phyloP scores from a whole-genome alignment of 768 basidiomycete species.

The Exsudoporus frostii region DNA sequence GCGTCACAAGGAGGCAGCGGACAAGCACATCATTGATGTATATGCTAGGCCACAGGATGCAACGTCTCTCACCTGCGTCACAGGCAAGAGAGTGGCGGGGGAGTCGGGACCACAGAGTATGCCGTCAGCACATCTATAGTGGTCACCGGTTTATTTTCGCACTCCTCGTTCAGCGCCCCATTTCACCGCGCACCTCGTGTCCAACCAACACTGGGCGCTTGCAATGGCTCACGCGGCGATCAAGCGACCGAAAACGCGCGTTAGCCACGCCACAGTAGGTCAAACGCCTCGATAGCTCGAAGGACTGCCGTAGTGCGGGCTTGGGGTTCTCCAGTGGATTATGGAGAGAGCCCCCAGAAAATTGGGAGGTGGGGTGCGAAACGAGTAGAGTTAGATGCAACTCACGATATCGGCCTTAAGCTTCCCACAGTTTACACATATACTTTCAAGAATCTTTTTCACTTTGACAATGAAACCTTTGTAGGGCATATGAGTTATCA shows the following conservation, averaged over 20 bases:
- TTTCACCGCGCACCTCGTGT: slow-evolving; percentile 92
- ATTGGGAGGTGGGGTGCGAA: slow-evolving; percentile 91
- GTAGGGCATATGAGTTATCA: background rate
- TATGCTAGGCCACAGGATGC: slow-evolving; percentile 58
- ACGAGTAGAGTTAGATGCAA: slow-evolving; percentile 81
- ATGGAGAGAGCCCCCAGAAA: slow-evolving; percentile 98
- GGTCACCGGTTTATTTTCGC: slow-evolving; percentile 49
- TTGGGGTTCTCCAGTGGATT: slow-evolving; percentile 88
- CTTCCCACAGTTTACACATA: slow-evolving; percentile 98
- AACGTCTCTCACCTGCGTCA: slow-evolving; percentile 56
- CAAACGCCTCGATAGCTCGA: slow-evolving; percentile 81
- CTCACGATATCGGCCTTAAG: slow-evolving; percentile 97
- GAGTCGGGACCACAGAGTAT: slow-evolving; percentile 20
- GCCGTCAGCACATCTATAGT: slow-evolving; percentile 26
- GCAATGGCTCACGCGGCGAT: slow-evolving; percentile 76
- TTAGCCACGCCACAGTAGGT: slow-evolving; percentile 68
- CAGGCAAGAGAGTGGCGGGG: slow-evolving; percentile 51
- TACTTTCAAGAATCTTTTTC: slow-evolving; percentile 98
- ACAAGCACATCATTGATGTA: slow-evolving; percentile 45
- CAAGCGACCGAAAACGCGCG: slow-evolving; percentile 95
- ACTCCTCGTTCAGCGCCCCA: slow-evolving; percentile 98
- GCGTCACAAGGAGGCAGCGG: slow-evolving; percentile 61
- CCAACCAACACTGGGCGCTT: slow-evolving; percentile 75
- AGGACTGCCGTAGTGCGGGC: slow-evolving; percentile 77
- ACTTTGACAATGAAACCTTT: slow-evolving; percentile 96